Percentiles rank a stretch among this genome's conserved stretches.
These are phyloP conservation scores for Thymus mandschuricus DNA, from an alignment of 257 asterid genomes.

Conservation along the genomic window DNA sequence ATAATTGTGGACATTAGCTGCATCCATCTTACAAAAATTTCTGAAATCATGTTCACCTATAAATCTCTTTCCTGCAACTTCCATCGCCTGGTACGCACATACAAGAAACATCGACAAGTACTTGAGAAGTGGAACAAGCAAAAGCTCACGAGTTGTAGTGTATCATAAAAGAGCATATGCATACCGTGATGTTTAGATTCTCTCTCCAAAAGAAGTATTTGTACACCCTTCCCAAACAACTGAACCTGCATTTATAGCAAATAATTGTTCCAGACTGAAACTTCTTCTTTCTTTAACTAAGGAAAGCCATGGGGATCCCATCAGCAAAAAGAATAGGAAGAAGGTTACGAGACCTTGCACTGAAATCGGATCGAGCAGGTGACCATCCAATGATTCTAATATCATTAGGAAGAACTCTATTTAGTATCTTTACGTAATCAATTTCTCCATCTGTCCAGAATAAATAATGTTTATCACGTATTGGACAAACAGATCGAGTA, in stretches of 20 bases:
- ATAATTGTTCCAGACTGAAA: slow-evolving; percentile 26
- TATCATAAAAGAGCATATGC: slow-evolving; percentile 29
- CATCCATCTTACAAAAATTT: slow-evolving; percentile 99
- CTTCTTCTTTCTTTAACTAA: slow-evolving; percentile 9
- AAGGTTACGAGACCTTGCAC: slow-evolving; percentile 63
- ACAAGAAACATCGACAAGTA: slow-evolving; percentile 24
- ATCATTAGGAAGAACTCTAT: slow-evolving; percentile 83
- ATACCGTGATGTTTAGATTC: slow-evolving; percentile 65
- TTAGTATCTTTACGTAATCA: slow-evolving; percentile 79
- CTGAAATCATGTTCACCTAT: slow-evolving; percentile 96
- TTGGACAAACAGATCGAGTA: slow-evolving; percentile 24
- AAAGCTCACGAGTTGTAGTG: slow-evolving; percentile 7
- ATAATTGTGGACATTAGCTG: slow-evolving; percentile 84
- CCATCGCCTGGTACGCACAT: slow-evolving; percentile 65
- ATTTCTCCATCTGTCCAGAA: slow-evolving; percentile 64
- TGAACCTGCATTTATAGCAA: slow-evolving; percentile 67
- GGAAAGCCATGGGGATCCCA: slow-evolving; percentile 20
- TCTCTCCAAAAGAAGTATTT: slow-evolving; percentile 94
- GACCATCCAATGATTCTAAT: slow-evolving; percentile 93
- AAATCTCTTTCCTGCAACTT: slow-evolving; percentile 78
- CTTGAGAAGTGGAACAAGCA: slow-evolving; percentile 22
- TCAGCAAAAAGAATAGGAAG: slow-evolving; percentile 18
- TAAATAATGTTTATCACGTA: slow-evolving; percentile 25
- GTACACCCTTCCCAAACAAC: slow-evolving; percentile 88
- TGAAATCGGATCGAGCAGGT: slow-evolving; percentile 80